Base-by-base conservation (phyloP, 345 rosid genomes). In the Salix dunnii region DNA sequence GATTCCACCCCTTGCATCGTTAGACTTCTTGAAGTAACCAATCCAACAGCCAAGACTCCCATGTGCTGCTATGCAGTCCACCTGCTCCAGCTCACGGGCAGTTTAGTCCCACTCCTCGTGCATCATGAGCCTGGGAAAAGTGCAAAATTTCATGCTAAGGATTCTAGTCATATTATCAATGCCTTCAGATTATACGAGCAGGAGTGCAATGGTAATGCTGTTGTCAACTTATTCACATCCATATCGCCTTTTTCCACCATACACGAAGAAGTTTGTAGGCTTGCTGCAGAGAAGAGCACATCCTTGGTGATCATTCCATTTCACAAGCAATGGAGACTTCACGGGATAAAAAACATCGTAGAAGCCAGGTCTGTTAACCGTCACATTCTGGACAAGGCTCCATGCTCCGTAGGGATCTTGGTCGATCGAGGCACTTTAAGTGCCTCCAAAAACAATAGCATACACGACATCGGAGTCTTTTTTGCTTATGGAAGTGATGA, bases 241-340 rank as follows among this genome's bases (percentile, higher is more conserved):
- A 76, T 86, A 1, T 79, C 92, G 1, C 91, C 92, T 3, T 82
- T 75, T 68, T 72, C 83, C 17, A 81, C 87, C 10, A 87, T 89
- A 77, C 87, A 89, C 60, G 79, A 89, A 10, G 89, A 88, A 42
- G 80, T 87, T 8, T 89, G 91, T 79, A 84, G 89, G 28, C 82
- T 90, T 21, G 89, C 92, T 1, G 65, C 85, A 7, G 86, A 88
- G 81, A 87, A 85, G 86, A 76, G 87, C 53, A 84, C 87, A 11
- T 80, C 87, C 20, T 9, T 90, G 68, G 64, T 86, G 31, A 85
- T 87, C 30, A 38, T 87, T 28, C 92, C 92, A 4, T 87, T 83
- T 77, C 89, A 87, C 77, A 86, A 70, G 76, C 86, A 81, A 58
- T 86, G 82, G 68, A 82, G 76, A 0, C 73, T 75, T 16, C 82